These are phyloP conservation scores for Penicillium manginii DNA, from an alignment of 495 filamentous ascomycete species.

Conservation along the genomic window DNA sequence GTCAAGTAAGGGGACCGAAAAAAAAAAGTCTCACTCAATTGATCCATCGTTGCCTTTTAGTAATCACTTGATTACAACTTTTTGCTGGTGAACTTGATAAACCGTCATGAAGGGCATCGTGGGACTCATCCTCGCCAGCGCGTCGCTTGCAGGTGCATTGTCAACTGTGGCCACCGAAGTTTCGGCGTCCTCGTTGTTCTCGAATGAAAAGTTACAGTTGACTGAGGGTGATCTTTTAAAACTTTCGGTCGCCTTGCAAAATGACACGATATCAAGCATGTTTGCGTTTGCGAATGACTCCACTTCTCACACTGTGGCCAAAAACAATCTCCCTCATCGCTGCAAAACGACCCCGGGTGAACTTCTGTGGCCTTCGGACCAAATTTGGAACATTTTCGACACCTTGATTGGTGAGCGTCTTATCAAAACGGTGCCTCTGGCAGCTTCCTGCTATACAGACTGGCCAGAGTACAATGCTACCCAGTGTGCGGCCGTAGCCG, in stretches of 20 bases:
- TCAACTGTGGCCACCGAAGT: not conserved
- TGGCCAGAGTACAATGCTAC: conserved; percentile 43
- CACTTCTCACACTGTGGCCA: conserved; percentile 6
- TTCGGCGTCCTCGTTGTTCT: not conserved
- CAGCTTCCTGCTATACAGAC: conserved; percentile 49
- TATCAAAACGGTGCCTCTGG: conserved; percentile 52
- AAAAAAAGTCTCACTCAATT: not conserved
- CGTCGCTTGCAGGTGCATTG: not conserved
- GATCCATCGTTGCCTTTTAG: too few species aligned
- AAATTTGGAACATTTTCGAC: conserved; percentile 44
- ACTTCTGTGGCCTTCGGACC: conserved; percentile 37
- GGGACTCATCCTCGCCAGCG: not conserved
- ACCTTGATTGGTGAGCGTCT: conserved; percentile 45
- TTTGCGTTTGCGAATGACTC: conserved; percentile 21
- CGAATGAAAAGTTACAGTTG: not conserved
- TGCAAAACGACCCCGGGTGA: conserved; percentile 53
- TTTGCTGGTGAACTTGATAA: not conserved
- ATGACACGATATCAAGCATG: not conserved
- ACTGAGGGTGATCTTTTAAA: not conserved
- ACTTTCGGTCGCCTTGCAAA: not conserved
- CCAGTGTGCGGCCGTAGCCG: conserved; percentile 30
- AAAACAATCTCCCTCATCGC: conserved; percentile 6
- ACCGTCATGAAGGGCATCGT: not conserved
- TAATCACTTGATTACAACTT: too few species aligned
- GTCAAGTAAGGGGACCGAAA: not conserved